Base-by-base conservation (phyloP, 2,329 filamentous ascomycete species). In the Cercospora sp. region DNA sequence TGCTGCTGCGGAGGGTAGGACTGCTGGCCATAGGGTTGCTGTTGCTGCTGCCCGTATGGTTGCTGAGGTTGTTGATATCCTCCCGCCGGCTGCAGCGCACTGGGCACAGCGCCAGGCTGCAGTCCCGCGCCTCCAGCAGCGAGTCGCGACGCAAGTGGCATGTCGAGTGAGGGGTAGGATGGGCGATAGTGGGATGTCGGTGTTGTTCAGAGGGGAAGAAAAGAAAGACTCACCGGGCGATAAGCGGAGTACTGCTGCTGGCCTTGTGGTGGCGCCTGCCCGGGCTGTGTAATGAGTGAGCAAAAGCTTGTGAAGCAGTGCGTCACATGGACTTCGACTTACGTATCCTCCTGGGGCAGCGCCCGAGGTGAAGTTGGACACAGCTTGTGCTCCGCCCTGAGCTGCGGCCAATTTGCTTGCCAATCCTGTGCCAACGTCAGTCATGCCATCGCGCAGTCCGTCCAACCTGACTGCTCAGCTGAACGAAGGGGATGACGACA, bases 221-320 rank as follows among this genome's bases (percentile, higher is more conserved):
- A 45, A 33, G 42, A 55, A 67, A 70, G 73, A 73, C 63, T 67
- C 69, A 67, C 69, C 45, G 75, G 73, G 74, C 72, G 75, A 74
- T 69, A 69, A 67, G 57, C 63, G 58, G 53, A 88, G 72, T 86
- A 83, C 80, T 87, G 85, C 79, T 88, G 87, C 75, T 83, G 81
- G 63, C 20, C 51, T 33, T 3, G 33, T 51, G 62, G 66, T 51
- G 63, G 63, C 66, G 58, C 36, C 58, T 65, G 59, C 23, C 57
- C 55, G 60, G 65, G 81, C 81, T 82, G 70, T 36, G 65, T 64
- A 60, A 62, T 65, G 48, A 73, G 73, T 76, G 69, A 73, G 72
- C 67, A 66, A 61, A 70, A 33, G 18, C 28, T 45, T 65, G 70
- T 66, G 59, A 66, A 69, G 64, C 62, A 64, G 60, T 55, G 64